Evolutionary conservation across 176 grass and related monocot genomes (phyloP), one percentile per base, ranked within the genome.

Genomic region (Tuctoria greenei): DNA sequence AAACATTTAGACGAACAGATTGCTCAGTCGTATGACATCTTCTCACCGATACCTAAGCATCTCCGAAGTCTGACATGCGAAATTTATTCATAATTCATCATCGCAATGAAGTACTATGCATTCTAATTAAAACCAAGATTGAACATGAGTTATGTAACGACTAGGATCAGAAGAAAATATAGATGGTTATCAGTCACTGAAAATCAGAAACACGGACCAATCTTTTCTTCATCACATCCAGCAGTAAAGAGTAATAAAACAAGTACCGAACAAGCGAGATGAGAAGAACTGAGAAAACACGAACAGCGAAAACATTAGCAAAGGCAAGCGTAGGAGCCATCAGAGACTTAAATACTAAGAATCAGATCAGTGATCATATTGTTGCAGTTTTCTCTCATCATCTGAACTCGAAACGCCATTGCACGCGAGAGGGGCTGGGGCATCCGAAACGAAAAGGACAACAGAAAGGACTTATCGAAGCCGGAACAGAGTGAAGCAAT

Each of bases 161-260:
- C 34, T 20, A 12, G 82, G 70, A 85, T 85, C 79, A 88, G 89
- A 85, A 9, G 4, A 35, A 52, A 82, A 42, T 51, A 71, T 26
- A 17, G 42, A 83, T 62, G 67, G 82, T 68, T 68, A 21, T 83
- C 82, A 71, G 82, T 92, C 85, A 92, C 74, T 61, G 50, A 31
- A 49, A 31, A 69, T 92, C 90, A 88, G 86, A 88, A 88, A 92
- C 90, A 92, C 83, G 86, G 86, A 92, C 90, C 90, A 85, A 91
- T 44, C 56, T 77, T 66, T 68, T 84, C 72, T 68, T 88, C 86
- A 88, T 92, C 90, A 89, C 12, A 26, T 83, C 83, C 90, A 38
- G 11, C 65, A n/a, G 42, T 26, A 31, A 1, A 31, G 31, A 2
- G 31, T 1, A 31, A 31, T 31, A n/a, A 4, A 11, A 42, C 0